phyloP scores from a whole-genome alignment of 2,329 filamentous ascomycete species.

The Aureobasidium vineae region DNA sequence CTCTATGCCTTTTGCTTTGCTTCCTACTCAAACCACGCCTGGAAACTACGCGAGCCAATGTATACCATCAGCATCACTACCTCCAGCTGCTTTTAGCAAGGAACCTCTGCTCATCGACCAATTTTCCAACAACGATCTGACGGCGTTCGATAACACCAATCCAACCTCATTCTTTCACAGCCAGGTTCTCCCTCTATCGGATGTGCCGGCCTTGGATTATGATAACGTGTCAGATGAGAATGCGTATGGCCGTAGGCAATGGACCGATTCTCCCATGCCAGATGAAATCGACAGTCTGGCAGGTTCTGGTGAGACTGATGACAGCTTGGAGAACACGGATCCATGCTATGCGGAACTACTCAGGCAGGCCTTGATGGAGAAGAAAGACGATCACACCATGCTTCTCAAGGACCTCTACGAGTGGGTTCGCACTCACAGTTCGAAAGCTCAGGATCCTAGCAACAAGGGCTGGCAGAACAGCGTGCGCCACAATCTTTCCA shows the following conservation, averaged over 20 bases:
- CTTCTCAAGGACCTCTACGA: slow-evolving; percentile 82
- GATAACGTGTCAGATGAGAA: slow-evolving; percentile 8
- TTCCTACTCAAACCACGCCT: background rate
- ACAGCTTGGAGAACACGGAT: slow-evolving; percentile 31
- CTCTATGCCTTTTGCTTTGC: background rate
- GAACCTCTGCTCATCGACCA: slow-evolving; percentile 7
- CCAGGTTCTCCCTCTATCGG: slow-evolving; percentile 9
- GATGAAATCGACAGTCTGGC: slow-evolving; percentile 1
- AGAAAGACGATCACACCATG: slow-evolving; percentile 56
- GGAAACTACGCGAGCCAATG: background rate
- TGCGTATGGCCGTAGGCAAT: background rate
- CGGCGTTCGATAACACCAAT: background rate
- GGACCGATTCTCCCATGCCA: slow-evolving; percentile 14
- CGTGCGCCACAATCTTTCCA: slow-evolving; percentile 91
- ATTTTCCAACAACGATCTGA: background rate
- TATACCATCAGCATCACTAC: slow-evolving; percentile 2
- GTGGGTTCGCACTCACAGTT: slow-evolving; percentile 82
- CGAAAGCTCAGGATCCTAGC: slow-evolving; percentile 62
- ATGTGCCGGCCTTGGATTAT: slow-evolving; percentile 19
- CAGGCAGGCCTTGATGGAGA: slow-evolving; percentile 67
- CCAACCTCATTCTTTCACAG: background rate
- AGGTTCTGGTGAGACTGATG: background rate
- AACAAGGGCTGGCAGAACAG: slow-evolving; percentile 85
- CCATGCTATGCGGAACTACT: slow-evolving; percentile 74
- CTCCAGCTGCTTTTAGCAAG: slow-evolving; percentile 21